These are phyloP conservation scores for Syzygium aromaticum DNA, from an alignment of 345 rosid genomes.

Conservation along the genomic window DNA sequence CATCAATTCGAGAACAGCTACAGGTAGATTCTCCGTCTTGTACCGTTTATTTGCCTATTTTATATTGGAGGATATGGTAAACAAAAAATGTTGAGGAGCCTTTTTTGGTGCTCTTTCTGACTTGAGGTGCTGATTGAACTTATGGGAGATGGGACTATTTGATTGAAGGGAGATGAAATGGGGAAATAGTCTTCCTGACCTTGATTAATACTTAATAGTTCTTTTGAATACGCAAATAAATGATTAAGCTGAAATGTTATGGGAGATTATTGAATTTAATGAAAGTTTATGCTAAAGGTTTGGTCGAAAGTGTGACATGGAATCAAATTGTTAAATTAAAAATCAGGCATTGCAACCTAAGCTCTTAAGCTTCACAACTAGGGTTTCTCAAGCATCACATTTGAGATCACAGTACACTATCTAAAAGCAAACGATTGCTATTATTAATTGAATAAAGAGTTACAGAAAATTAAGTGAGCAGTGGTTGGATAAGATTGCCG, in stretches of 20 bases:
- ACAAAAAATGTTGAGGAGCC: not conserved
- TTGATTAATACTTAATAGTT: not conserved
- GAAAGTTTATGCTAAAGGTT: not conserved
- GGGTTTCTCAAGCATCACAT: not conserved
- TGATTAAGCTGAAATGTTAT: not conserved
- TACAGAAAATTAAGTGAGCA: not conserved
- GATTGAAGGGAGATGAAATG: not conserved
- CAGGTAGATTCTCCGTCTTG: slow-evolving; percentile 29
- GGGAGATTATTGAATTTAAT: not conserved
- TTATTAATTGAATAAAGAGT: not conserved
- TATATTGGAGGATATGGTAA: not conserved
- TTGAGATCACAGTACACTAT: not conserved
- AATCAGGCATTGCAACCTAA: not conserved
- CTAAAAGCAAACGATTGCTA: not conserved
- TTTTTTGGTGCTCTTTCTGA: not conserved
- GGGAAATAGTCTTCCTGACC: not conserved
- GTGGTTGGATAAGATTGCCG: not conserved
- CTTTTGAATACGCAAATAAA: not conserved
- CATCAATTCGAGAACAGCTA: slow-evolving; percentile 67
- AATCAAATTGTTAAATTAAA: not conserved
- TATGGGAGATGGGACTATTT: not conserved
- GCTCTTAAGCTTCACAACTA: not conserved
- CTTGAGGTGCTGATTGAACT: not conserved
- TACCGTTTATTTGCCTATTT: not conserved
- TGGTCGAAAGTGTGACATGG: not conserved